phyloP scores from a whole-genome alignment of 2,329 filamentous ascomycete genomes.

The Xylaria sp. region DNA sequence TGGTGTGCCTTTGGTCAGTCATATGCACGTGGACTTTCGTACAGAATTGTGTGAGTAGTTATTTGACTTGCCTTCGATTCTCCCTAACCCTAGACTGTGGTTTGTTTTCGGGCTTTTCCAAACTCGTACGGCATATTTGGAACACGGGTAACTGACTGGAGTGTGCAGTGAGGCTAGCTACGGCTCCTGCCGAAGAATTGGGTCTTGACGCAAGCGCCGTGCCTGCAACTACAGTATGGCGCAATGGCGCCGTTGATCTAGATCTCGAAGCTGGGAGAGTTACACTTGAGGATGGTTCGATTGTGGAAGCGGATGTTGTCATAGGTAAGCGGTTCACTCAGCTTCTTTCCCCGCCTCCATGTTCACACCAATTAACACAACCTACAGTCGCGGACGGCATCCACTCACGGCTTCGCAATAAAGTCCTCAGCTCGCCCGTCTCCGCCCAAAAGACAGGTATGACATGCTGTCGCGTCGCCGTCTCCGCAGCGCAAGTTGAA shows the following conservation, averaged over 20 bases:
- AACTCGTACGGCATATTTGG: not conserved
- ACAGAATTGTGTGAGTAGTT: constrained; percentile 23
- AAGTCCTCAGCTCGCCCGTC: constrained; percentile 27
- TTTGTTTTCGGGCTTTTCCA: not conserved
- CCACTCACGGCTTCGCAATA: constrained; percentile 33
- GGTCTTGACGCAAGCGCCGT: constrained; percentile 26
- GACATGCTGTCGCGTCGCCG: constrained; percentile 33
- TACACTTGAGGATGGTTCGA: constrained; percentile 32
- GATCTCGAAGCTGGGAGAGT: constrained; percentile 31
- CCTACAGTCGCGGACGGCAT: constrained; percentile 37
- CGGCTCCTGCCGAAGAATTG: constrained; percentile 31
- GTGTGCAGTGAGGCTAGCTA: constrained; percentile 29
- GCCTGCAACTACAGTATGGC: constrained; percentile 28
- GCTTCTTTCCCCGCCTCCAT: not conserved
- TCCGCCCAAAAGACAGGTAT: constrained; percentile 31
- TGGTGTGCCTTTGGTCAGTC: constrained; percentile 28
- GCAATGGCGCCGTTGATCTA: constrained; percentile 30
- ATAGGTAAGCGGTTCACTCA: constrained; percentile 22
- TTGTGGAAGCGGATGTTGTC: constrained; percentile 31
- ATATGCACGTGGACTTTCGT: constrained; percentile 34
- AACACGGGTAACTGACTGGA: not conserved
- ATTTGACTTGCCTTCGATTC: not conserved
- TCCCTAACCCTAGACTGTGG: not conserved
- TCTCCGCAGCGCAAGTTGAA: constrained; percentile 29
- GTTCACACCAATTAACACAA: too few relatives aligned